Evolutionary conservation across 306 rosid genomes (phyloP).

Genomic region (Lithocarpus polystachyus): DNA sequence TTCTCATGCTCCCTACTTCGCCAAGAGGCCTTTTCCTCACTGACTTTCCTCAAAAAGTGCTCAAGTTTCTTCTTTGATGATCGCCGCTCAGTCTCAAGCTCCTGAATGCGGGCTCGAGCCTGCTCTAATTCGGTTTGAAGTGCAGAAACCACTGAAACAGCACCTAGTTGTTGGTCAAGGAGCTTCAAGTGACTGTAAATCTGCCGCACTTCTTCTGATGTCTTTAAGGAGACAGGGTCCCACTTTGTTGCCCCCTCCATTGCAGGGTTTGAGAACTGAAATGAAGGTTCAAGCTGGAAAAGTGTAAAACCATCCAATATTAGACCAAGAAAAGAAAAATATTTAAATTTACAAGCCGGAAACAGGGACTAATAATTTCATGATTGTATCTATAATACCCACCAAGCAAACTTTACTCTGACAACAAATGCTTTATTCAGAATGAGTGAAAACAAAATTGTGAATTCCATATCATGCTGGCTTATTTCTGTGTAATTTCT

Average conservation of each 20-base stretch:
- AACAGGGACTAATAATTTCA: background rate
- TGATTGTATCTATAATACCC: background rate
- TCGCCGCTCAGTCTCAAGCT: constrained; percentile 75
- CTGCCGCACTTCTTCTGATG: constrained; percentile 54
- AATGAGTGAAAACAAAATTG: background rate
- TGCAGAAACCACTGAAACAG: constrained; percentile 63
- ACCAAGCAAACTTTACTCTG: background rate
- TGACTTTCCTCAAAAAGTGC: constrained; percentile 73
- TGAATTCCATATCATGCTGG: background rate
- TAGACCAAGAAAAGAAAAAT: background rate
- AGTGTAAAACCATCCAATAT: background rate
- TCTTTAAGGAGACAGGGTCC: constrained; percentile 70
- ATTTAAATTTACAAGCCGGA: background rate
- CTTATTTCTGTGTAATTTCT: background rate
- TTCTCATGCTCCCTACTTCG: constrained; percentile 90
- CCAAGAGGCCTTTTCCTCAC: constrained; percentile 79
- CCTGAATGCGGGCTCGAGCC: constrained; percentile 66
- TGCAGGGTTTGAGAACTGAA: constrained; percentile 57
- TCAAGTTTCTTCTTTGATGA: constrained; percentile 81
- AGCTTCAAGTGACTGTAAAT: constrained; percentile 60
- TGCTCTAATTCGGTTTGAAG: constrained; percentile 83
- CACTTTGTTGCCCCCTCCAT: constrained; percentile 95
- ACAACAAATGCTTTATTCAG: background rate
- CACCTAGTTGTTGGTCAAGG: constrained; percentile 63
- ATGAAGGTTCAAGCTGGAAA: constrained; percentile 51